phyloP scores from a whole-genome alignment of 768 basidiomycete species.

The Termitomyces sp. region DNA sequence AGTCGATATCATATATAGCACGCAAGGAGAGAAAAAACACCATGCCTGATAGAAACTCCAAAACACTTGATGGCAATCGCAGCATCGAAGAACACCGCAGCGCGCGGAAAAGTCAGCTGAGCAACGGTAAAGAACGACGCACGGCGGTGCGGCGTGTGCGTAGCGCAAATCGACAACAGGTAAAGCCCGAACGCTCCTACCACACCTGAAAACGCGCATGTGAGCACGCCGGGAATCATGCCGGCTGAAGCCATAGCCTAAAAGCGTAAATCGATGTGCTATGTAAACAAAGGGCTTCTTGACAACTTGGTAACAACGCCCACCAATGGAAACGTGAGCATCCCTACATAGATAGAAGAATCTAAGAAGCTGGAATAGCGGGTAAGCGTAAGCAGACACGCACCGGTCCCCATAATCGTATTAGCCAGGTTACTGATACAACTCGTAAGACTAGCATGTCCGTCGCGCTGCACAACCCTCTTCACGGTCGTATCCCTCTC shows the following conservation, averaged over 20 bases:
- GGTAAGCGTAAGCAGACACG: conserved; percentile 17
- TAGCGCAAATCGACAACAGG: conserved; percentile 80
- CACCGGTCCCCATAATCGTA: conserved; percentile 89
- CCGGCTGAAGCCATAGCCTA: conserved; percentile 91
- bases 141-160: conserved; percentile 62
- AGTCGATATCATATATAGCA: neutral
- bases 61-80: conserved; percentile 97
- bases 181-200: conserved; percentile 85
- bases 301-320: conserved; percentile 11
- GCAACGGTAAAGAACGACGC: conserved; percentile 82
- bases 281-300: neutral
- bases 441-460: conserved; percentile 63
- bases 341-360: conserved; percentile 42
- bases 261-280: neutral
- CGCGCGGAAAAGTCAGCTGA: conserved; percentile 83
- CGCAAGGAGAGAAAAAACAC: neutral
- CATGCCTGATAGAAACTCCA: conserved; percentile 88
- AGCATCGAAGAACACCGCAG: conserved; percentile 84
- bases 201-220: conserved; percentile 74
- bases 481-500: conserved; percentile 20
- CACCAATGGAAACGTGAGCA: conserved; percentile 86
- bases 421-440: conserved; percentile 79
- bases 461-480: conserved; percentile 34
- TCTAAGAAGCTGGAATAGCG: neutral
- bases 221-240: conserved; percentile 83